Evolutionary conservation across 768 basidiomycete genomes (phyloP).

Genomic region (Kwoniella bestiolae): DNA sequence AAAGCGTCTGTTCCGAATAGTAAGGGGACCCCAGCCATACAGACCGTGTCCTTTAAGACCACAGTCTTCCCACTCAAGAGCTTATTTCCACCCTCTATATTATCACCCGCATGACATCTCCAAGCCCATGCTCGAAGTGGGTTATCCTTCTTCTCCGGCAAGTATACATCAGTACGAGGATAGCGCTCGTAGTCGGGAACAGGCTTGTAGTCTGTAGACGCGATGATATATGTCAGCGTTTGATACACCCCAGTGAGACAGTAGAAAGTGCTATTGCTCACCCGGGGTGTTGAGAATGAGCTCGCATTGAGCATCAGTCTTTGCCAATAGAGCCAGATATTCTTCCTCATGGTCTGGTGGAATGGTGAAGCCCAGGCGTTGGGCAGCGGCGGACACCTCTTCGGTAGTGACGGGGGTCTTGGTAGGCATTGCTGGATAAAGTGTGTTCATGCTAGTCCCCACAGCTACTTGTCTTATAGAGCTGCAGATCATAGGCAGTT

Average conservation of each 20-base stretch:
- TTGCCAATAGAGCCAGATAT: conserved; percentile 32
- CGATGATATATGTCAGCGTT: not conserved
- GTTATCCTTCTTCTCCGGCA: conserved; percentile 36
- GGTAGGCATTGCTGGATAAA: conserved; percentile 4
- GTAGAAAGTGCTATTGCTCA: too few species aligned
- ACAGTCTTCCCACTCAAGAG: conserved; percentile 59
- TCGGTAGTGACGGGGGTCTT: not conserved
- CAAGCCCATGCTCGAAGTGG: conserved; percentile 41
- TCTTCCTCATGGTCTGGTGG: conserved; percentile 37
- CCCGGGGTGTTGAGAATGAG: conserved; percentile 26
- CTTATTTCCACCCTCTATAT: not conserved
- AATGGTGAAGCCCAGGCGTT: conserved; percentile 30
- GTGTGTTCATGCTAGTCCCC: too few species aligned
- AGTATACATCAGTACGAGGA: conserved; percentile 43
- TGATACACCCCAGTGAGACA: too few species aligned
- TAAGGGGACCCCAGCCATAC: conserved; percentile 60
- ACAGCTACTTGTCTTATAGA: too few species aligned
- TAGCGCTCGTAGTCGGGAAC: conserved; percentile 29
- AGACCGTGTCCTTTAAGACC: conserved; percentile 61
- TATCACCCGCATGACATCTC: conserved; percentile 24
- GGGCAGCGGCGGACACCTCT: conserved; percentile 22
- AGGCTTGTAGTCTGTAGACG: conserved; percentile 39
- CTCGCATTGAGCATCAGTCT: conserved; percentile 33
- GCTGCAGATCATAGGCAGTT: too few species aligned
- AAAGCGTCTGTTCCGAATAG: conserved; percentile 60